Evolutionary conservation across 192 early-diverging fungal species (phyloP).

Genomic region (Obelidium mucronatum): DNA sequence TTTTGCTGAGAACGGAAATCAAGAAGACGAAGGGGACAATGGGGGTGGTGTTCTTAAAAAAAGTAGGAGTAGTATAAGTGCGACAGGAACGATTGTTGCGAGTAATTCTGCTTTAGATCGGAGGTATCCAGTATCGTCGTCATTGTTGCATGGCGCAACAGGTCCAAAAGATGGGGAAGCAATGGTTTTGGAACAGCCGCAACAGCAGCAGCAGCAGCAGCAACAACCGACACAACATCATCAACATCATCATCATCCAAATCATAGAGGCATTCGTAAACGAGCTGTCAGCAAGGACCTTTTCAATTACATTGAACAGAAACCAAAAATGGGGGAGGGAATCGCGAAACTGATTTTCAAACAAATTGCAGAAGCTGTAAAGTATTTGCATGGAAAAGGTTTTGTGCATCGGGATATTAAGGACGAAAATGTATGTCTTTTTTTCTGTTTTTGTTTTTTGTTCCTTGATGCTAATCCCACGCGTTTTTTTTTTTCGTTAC

Average conservation of each 20-base stretch:
- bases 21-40: too few relatives aligned
- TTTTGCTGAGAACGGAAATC: too few relatives aligned
- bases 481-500: background rate
- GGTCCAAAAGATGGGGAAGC: too few relatives aligned
- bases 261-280: background rate
- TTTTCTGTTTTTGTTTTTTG: constrained; percentile 47
- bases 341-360: constrained; percentile 58
- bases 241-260: too few relatives aligned
- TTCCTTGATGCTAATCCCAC: background rate
- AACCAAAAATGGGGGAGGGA: constrained; percentile 55
- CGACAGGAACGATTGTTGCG: too few relatives aligned
- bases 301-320: constrained; percentile 55
- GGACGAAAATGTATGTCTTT: constrained; percentile 80
- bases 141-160: too few relatives aligned
- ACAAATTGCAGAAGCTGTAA: constrained; percentile 50
- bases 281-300: constrained; percentile 41
- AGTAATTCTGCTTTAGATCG: too few relatives aligned
- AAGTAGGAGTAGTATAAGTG: too few relatives aligned
- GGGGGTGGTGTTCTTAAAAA: too few relatives aligned
- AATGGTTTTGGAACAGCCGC: background rate
- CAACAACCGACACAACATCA: constrained; percentile 3
- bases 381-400: constrained; percentile 48
- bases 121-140: too few relatives aligned
- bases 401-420: constrained; percentile 84
- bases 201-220: background rate